phyloP scores from a whole-genome alignment of 352 stramenopile genomes.

The Pythium pyrilobum region DNA sequence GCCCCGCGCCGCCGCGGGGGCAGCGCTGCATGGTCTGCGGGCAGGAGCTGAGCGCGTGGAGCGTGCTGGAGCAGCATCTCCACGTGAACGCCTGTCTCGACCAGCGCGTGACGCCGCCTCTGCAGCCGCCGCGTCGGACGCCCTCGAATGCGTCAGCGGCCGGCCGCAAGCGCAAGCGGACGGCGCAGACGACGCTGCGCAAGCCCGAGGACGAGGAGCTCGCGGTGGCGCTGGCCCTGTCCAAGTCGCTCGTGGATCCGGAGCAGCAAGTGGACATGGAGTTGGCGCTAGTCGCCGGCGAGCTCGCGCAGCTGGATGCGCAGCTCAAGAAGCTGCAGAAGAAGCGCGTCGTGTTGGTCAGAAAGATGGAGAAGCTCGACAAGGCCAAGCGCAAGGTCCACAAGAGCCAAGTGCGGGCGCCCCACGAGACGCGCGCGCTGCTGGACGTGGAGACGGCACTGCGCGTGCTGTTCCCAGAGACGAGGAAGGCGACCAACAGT shows the following conservation, averaged over 20 bases:
- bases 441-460: conserved; percentile 10
- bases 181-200: not conserved
- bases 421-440: not conserved
- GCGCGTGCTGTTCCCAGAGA: conserved; percentile 10
- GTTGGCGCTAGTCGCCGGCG: conserved; percentile 31
- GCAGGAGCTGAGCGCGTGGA: conserved; percentile 29
- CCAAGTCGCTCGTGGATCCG: conserved; percentile 28
- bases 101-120: conserved; percentile 6
- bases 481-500: not conserved
- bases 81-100: conserved; percentile 38
- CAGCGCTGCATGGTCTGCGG: conserved; percentile 33
- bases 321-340: conserved; percentile 46
- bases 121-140: not conserved
- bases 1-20: too few species aligned
- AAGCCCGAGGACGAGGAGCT: conserved; percentile 28
- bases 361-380: conserved; percentile 41
- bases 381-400: conserved; percentile 40
- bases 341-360: conserved; percentile 33
- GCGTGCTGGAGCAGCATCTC: conserved; percentile 27
- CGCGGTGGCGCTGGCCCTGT: conserved; percentile 33
- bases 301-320: conserved; percentile 41
- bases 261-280: conserved; percentile 42
- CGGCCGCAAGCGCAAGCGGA: conserved; percentile 17
- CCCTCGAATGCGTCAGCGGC: not conserved
- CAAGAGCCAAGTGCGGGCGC: conserved; percentile 27